Evolutionary conservation across 2,329 filamentous ascomycete genomes (phyloP).

Genomic region (Septoria linicola): DNA sequence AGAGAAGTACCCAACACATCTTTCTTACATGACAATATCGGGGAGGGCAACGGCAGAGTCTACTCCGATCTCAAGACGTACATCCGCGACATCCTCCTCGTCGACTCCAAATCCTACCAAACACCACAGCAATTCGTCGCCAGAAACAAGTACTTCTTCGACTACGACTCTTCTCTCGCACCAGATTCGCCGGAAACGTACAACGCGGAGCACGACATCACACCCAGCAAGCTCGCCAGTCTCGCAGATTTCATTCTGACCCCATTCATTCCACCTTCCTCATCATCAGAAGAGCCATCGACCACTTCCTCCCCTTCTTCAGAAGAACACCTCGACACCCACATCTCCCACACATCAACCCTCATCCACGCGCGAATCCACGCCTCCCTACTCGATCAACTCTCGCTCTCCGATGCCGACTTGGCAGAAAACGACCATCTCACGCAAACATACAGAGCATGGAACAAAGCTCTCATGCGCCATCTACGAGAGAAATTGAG

Average conservation of each 20-base stretch:
- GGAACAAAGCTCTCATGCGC: slow-evolving; percentile 48
- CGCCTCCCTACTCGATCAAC: neutral
- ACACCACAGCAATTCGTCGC: slow-evolving; percentile 56
- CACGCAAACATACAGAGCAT: slow-evolving; percentile 24
- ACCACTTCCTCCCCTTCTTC: neutral
- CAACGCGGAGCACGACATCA: slow-evolving; percentile 5
- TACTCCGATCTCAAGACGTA: slow-evolving; percentile 44
- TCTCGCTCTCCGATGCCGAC: neutral
- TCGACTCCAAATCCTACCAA: slow-evolving; percentile 59
- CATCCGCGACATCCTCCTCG: slow-evolving; percentile 51
- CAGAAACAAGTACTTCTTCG: slow-evolving; percentile 60
- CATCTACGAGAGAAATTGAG: slow-evolving; percentile 59
- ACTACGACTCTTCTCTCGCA: slow-evolving; percentile 24
- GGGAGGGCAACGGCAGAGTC: neutral
- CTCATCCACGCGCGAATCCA: slow-evolving; percentile 7
- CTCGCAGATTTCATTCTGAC: neutral
- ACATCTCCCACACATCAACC: neutral
- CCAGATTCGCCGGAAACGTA: slow-evolving; percentile 15
- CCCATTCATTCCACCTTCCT: neutral
- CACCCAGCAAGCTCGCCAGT: neutral
- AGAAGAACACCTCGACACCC: neutral
- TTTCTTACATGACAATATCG: slow-evolving; percentile 10
- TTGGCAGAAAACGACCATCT: slow-evolving; percentile 9
- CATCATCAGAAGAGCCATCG: too few species aligned
- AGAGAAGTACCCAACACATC: slow-evolving; percentile 22